Evolutionary conservation across 2,329 filamentous ascomycete species (phyloP).

Genomic region (Aspergillus sp.): DNA sequence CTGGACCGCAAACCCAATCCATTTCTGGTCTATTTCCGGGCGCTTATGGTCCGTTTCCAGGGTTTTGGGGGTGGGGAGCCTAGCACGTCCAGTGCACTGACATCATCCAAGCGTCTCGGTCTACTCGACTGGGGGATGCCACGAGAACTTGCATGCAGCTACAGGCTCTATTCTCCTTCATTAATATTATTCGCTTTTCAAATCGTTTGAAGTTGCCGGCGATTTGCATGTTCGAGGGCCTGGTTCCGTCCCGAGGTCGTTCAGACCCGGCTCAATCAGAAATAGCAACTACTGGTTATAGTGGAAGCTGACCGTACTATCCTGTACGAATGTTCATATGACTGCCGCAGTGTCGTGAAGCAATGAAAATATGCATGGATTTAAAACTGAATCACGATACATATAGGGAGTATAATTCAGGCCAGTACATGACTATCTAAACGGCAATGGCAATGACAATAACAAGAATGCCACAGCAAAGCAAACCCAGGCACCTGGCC

Average conservation of each 20-base stretch:
- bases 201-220: not conserved
- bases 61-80: constrained; percentile 9
- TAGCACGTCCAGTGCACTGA: constrained; percentile 5
- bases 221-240: not conserved
- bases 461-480: constrained; percentile 12
- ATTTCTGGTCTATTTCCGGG: constrained; percentile 7
- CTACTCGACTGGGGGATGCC: not conserved
- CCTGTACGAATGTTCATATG: not conserved
- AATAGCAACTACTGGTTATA: not conserved
- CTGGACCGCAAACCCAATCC: constrained; percentile 10
- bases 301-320: not conserved
- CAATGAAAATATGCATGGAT: not conserved
- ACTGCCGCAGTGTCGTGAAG: not conserved
- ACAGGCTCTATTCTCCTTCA: not conserved
- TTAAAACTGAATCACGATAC: not conserved
- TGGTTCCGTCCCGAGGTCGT: not conserved
- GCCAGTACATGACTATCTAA: constrained; percentile 14
- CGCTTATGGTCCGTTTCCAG: constrained; percentile 16
- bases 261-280: not conserved
- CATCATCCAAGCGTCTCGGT: constrained; percentile 6
- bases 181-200: not conserved
- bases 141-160: not conserved
- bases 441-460: constrained; percentile 14
- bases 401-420: constrained; percentile 1
- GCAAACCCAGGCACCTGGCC: constrained; percentile 9